Evolutionary conservation across 73 alveolate genomes (phyloP).

Genomic region (Paraurostyla sp.): DNA sequence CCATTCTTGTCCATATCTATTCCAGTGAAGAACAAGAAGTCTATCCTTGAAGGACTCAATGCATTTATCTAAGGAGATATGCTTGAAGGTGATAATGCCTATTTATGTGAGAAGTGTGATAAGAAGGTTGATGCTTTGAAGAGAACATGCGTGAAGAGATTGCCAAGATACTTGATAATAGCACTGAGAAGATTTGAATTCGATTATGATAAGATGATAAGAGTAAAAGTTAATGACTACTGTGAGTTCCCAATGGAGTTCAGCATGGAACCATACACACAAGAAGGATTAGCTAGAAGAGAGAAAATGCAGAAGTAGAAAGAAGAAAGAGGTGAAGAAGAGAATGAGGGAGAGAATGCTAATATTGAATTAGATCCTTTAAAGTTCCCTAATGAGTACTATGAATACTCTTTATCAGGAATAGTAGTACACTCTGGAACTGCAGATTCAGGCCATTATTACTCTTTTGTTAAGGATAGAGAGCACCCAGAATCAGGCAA

Average conservation of each 20-base stretch:
- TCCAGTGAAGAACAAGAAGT: slow-evolving; percentile 92
- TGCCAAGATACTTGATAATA: slow-evolving; percentile 94
- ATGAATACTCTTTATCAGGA: slow-evolving; percentile 92
- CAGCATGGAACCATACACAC: slow-evolving; percentile 96
- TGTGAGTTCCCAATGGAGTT: slow-evolving; percentile 96
- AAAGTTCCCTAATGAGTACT: slow-evolving; percentile 86
- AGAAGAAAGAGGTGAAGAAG: slow-evolving; percentile 71
- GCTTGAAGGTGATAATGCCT: slow-evolving; percentile 97
- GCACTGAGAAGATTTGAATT: slow-evolving; percentile 97
- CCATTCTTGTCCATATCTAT: slow-evolving; percentile 85
- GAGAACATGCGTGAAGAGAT: slow-evolving; percentile 91
- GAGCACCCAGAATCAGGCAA: slow-evolving; percentile 76
- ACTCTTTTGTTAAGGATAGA: slow-evolving; percentile 95
- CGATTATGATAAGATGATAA: slow-evolving; percentile 93
- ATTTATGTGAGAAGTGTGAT: slow-evolving; percentile 94
- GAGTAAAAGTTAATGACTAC: slow-evolving; percentile 96
- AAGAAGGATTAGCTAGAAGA: slow-evolving; percentile 92
- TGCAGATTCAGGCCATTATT: slow-evolving; percentile 98
- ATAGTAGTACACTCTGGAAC: slow-evolving; percentile 97
- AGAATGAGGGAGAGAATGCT: slow-evolving; percentile 50
- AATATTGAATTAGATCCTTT: slow-evolving; percentile 57
- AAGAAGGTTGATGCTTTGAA: slow-evolving; percentile 94
- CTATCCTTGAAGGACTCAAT: slow-evolving; percentile 91
- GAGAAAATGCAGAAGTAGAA: slow-evolving; percentile 60
- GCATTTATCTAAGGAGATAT: slow-evolving; percentile 96